Percentiles rank a stretch among this genome's conserved stretches.
Conservation (phyloP, 331 rosid genomes). For the Spiraea crenata region DNA sequence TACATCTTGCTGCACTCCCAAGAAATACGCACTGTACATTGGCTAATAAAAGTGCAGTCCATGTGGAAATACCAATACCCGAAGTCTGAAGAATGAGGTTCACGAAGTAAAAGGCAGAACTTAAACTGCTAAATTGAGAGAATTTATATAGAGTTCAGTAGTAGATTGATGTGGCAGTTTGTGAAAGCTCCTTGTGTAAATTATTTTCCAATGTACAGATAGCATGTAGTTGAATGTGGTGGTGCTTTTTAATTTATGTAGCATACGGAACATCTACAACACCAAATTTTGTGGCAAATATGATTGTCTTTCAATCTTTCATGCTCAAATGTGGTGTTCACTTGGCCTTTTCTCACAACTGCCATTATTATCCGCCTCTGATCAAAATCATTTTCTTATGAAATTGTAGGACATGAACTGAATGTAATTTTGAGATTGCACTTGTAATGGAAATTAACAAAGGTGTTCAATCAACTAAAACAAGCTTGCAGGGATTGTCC, state of each 20-base stretch:
- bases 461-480: background rate
- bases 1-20: constrained; percentile 1
- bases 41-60: constrained; percentile 14
- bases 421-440: background rate
- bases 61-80: background rate
- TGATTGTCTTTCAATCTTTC: background rate
- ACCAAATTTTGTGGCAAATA: background rate
- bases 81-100: background rate
- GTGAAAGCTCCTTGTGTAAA: constrained; percentile 9
- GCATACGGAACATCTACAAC: too few species aligned
- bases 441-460: background rate
- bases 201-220: constrained; percentile 12
- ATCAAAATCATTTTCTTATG: too few species aligned
- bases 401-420: background rate
- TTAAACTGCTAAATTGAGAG: background rate
- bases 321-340: too few species aligned
- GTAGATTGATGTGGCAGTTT: background rate
- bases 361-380: too few species aligned
- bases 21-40: background rate
- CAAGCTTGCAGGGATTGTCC: background rate
- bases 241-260: background rate
- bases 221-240: constrained; percentile 10
- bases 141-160: background rate
- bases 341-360: too few species aligned
- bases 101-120: background rate